Percentiles rank a stretch among this genome's conserved stretches.
phyloP scores from a whole-genome alignment of 2,329 filamentous ascomycete species.

The Trichoderma breve region DNA sequence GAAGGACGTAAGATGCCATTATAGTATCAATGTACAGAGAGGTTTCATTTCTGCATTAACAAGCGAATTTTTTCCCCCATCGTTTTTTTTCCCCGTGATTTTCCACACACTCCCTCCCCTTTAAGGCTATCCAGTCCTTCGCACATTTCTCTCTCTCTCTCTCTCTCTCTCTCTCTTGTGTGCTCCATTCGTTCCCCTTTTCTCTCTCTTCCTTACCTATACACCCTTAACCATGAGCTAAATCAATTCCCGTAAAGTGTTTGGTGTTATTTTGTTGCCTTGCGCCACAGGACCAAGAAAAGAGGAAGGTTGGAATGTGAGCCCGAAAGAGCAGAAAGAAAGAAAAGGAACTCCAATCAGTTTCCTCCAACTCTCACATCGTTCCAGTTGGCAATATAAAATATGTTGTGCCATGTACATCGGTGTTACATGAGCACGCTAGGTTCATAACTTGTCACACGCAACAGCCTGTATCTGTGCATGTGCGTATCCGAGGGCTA shows the following conservation, averaged over 20 bases:
- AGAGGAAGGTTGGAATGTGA: neutral
- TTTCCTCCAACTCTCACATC: slow-evolving; percentile 10
- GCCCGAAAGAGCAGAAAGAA: neutral
- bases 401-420: neutral
- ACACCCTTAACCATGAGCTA: slow-evolving; percentile 12
- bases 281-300: neutral
- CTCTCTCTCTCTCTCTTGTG: neutral
- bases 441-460: neutral
- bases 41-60: slow-evolving; percentile 18
- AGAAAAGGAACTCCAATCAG: neutral
- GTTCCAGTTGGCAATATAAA: neutral
- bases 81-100: neutral
- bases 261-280: neutral
- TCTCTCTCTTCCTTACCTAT: neutral
- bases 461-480: neutral
- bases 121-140: neutral
- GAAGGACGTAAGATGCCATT: slow-evolving; percentile 17
- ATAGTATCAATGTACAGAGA: slow-evolving; percentile 20
- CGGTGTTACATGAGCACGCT: slow-evolving; percentile 4
- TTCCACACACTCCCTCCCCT: neutral
- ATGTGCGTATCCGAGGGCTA: neutral
- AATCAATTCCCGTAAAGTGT: neutral
- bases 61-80: neutral
- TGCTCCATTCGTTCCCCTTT: neutral
- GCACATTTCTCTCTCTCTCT: neutral